phyloP scores from a whole-genome alignment of 2,329 filamentous ascomycete species.

The Zymoseptoria brevis region DNA sequence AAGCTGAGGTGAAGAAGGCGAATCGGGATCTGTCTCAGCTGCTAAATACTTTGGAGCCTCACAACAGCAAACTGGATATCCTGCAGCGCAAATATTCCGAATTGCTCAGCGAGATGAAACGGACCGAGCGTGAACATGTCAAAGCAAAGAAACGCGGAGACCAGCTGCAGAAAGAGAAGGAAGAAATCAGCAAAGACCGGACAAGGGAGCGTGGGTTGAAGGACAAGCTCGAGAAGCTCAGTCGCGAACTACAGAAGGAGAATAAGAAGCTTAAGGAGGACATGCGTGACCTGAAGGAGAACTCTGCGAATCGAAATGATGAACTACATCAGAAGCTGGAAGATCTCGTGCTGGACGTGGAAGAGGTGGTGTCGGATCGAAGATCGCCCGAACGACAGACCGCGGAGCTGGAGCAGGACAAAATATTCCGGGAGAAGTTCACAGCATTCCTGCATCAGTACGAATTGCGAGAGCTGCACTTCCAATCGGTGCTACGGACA shows the following conservation, averaged over 20 bases:
- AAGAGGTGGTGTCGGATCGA: slow-evolving; percentile 80
- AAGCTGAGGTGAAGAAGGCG: slow-evolving; percentile 88
- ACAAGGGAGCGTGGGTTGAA: slow-evolving; percentile 86
- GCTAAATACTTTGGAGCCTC: slow-evolving; percentile 79
- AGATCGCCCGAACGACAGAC: slow-evolving; percentile 63
- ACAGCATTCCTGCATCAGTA: slow-evolving; percentile 96
- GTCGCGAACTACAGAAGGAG: slow-evolving; percentile 86
- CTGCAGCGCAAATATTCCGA: slow-evolving; percentile 88
- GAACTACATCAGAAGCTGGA: slow-evolving; percentile 82
- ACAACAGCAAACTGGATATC: slow-evolving; percentile 82
- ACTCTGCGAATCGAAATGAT: slow-evolving; percentile 70
- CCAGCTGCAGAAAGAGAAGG: slow-evolving; percentile 92
- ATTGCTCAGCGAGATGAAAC: slow-evolving; percentile 88
- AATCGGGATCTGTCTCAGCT: slow-evolving; percentile 84
- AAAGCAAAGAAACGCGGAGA: slow-evolving; percentile 96
- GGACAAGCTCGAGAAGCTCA: slow-evolving; percentile 94
- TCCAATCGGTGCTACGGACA: slow-evolving; percentile 80
- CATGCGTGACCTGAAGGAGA: slow-evolving; percentile 73
- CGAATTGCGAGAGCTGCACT: slow-evolving; percentile 88
- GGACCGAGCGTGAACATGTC: slow-evolving; percentile 83
- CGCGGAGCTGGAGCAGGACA: slow-evolving; percentile 83
- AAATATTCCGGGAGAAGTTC: slow-evolving; percentile 74
- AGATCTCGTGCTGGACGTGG: slow-evolving; percentile 70
- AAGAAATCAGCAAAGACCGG: slow-evolving; percentile 77
- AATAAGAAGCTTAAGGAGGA: slow-evolving; percentile 99